These are phyloP conservation scores for Calonectria crousiana DNA, from an alignment of 2,329 filamentous ascomycete species.

Conservation along the genomic window DNA sequence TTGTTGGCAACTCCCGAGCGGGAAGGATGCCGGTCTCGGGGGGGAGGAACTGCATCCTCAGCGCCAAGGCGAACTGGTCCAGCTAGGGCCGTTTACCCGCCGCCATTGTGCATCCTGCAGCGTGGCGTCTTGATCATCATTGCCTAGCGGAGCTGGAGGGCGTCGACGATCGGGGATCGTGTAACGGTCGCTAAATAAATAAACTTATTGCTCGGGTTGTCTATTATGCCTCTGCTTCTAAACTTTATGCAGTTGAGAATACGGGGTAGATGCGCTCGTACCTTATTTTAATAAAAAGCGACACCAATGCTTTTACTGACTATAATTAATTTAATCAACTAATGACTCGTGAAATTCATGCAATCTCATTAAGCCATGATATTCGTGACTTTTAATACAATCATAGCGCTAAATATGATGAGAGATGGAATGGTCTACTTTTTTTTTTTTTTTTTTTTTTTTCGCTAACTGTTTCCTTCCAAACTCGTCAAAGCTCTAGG, in stretches of 20 bases:
- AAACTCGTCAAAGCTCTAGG: neutral
- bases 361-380: neutral
- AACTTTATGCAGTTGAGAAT: neutral
- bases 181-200: constrained; percentile 1
- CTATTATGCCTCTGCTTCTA: neutral
- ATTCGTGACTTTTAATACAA: rapidly evolving
- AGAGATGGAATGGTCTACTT: neutral
- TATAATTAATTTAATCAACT: neutral
- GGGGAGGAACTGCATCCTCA: neutral
- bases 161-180: neutral
- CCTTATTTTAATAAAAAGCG: neutral
- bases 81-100: neutral
- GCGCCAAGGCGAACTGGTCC: neutral
- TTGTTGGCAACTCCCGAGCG: neutral
- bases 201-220: neutral
- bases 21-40: neutral
- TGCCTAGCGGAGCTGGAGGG: neutral
- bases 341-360: neutral
- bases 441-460: neutral
- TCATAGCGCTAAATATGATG: neutral
- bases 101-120: neutral
- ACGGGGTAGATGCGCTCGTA: neutral
- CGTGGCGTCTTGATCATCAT: neutral
- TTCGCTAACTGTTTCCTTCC: neutral
- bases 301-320: neutral